These are phyloP conservation scores for Fagopyrum esculentum DNA, from an alignment of 148 eudicot genomes.

Conservation along the genomic window DNA sequence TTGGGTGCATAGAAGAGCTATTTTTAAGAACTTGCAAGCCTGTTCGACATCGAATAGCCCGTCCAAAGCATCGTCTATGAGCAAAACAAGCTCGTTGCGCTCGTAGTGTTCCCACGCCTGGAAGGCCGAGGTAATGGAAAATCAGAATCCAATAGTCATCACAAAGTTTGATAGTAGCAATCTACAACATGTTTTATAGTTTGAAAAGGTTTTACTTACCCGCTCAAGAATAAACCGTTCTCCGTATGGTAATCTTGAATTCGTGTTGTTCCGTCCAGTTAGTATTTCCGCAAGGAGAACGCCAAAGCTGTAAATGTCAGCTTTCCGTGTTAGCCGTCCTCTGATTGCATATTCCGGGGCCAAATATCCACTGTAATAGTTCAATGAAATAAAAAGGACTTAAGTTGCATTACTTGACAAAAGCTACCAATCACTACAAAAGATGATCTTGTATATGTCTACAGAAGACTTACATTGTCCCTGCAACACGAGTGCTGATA, in stretches of 20 bases:
- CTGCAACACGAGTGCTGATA: constrained; percentile 54
- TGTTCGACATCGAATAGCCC: constrained; percentile 31
- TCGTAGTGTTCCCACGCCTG: constrained; percentile 39
- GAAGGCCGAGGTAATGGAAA: neutral
- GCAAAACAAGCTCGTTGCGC: constrained; percentile 22
- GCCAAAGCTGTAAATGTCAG: constrained; percentile 48
- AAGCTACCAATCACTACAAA: neutral
- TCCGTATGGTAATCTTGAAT: constrained; percentile 33
- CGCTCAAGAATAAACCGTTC: constrained; percentile 44
- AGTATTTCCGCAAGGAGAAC: constrained; percentile 49
- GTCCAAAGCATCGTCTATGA: constrained; percentile 30
- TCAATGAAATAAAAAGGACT: neutral
- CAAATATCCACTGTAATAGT: constrained; percentile 35
- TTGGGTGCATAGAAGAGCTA: constrained; percentile 50
- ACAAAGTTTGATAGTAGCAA: neutral
- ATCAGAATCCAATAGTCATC: neutral
- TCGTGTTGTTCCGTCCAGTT: constrained; percentile 38
- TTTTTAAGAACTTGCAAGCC: constrained; percentile 39
- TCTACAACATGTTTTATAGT: neutral
- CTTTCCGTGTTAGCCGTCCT: constrained; percentile 46
- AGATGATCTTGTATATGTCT: neutral
- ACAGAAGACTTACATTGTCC: constrained; percentile 37
- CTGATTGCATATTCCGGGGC: constrained; percentile 51
- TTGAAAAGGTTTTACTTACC: constrained; percentile 17
- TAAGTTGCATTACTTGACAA: neutral